phyloP scores from a whole-genome alignment of 2,329 filamentous ascomycete genomes.

The Graphium sp. region DNA sequence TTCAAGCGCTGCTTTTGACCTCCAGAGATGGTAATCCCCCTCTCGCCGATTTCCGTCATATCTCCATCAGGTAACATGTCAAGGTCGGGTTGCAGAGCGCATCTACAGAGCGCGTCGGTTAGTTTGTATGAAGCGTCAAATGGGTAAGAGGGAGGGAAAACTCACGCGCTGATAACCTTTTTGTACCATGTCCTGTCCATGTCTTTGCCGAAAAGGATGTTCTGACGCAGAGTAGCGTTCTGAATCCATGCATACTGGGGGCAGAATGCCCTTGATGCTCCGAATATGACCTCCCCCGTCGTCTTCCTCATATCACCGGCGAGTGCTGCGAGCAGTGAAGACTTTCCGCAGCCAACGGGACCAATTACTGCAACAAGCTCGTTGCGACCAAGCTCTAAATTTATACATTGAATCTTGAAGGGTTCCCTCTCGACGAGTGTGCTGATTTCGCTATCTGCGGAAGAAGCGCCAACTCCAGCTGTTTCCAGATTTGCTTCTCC shows the following conservation, averaged over 20 bases:
- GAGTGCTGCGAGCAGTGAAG: constrained; percentile 70
- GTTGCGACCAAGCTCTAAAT: constrained; percentile 52
- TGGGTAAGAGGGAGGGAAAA: constrained; percentile 9
- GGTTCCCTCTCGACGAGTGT: constrained; percentile 43
- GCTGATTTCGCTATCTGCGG: constrained; percentile 28
- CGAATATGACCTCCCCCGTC: constrained; percentile 53
- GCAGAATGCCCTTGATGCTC: constrained; percentile 74
- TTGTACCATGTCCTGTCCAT: constrained; percentile 66
- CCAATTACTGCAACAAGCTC: constrained; percentile 79
- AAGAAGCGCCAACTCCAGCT: constrained; percentile 15
- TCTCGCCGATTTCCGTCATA: constrained; percentile 82
- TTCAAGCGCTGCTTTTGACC: constrained; percentile 92
- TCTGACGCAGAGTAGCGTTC: constrained; percentile 72
- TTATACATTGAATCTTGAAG: constrained; percentile 55
- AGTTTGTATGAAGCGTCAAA: constrained; percentile 4
- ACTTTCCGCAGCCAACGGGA: constrained; percentile 80
- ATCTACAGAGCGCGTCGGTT: no score
- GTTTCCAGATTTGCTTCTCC: constrained; percentile 13
- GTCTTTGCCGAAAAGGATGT: constrained; percentile 78
- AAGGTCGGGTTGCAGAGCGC: constrained; percentile 69
- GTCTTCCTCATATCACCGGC: constrained; percentile 91
- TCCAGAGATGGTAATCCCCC: constrained; percentile 87
- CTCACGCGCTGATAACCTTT: constrained; percentile 59
- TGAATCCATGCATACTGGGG: constrained; percentile 98
- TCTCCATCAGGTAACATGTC: constrained; percentile 90